Conservation (phyloP, 768 basidiomycete species). For the Lactarius hatsudake region DNA sequence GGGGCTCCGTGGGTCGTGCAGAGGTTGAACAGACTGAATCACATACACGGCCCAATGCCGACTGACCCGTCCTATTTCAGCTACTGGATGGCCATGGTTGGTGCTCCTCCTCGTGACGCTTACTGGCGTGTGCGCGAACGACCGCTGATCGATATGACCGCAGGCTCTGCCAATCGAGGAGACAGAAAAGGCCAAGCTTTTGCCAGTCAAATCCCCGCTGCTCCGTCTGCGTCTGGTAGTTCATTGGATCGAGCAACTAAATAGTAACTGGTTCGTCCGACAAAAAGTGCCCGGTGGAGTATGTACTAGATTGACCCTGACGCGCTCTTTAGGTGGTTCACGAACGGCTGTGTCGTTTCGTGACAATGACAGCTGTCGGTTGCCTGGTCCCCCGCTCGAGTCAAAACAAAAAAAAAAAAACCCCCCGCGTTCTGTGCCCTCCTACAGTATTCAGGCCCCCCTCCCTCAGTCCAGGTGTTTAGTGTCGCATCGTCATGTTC, state of each 20-base stretch:
- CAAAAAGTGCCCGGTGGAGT: slow-evolving; percentile 6
- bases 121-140: neutral
- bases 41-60: slow-evolving; percentile 77
- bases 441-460: too few species aligned
- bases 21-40: slow-evolving; percentile 74
- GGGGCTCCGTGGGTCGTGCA: slow-evolving; percentile 94
- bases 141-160: slow-evolving; percentile 8
- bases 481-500: neutral
- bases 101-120: slow-evolving; percentile 27
- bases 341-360: slow-evolving; percentile 62
- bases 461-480: neutral
- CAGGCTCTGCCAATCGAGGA: slow-evolving; percentile 86
- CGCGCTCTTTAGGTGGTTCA: slow-evolving; percentile 61
- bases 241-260: slow-evolving; percentile 88
- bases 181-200: slow-evolving; percentile 80
- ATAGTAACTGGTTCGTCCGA: slow-evolving; percentile 49
- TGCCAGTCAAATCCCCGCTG: slow-evolving; percentile 75
- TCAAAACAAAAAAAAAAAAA: neutral
- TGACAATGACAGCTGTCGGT: slow-evolving; percentile 27
- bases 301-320: slow-evolving; percentile 10
- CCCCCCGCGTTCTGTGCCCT: neutral
- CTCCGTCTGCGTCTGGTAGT: slow-evolving; percentile 82
- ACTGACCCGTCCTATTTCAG: slow-evolving; percentile 66
- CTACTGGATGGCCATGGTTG: slow-evolving; percentile 83
- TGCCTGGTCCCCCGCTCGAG: neutral